Percentiles rank a stretch among this genome's conserved stretches.
Evolutionary conservation across 306 rosid genomes (phyloP).

Genomic region (Fagus crenata): DNA sequence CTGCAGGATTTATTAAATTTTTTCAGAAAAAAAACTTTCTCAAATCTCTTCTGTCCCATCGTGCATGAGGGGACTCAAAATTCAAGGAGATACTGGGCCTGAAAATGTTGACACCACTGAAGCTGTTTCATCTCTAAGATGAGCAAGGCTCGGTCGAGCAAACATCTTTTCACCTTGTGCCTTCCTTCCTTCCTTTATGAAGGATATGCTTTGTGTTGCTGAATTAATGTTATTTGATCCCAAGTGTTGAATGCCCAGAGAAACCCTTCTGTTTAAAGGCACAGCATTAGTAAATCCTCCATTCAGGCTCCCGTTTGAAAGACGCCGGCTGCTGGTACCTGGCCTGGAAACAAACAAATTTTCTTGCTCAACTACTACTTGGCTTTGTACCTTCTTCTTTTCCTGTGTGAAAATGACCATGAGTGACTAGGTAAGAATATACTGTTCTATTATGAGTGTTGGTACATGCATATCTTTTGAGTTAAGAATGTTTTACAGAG

Average conservation of each 20-base stretch:
- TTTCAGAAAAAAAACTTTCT: constrained; percentile 30
- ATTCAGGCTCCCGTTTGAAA: constrained; percentile 54
- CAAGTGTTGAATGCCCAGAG: constrained; percentile 56
- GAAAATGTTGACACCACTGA: constrained; percentile 58
- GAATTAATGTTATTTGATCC: constrained; percentile 63
- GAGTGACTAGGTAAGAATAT: constrained; percentile 25
- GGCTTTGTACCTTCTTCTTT: constrained; percentile 74
- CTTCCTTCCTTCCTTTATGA: constrained; percentile 54
- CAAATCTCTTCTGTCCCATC: constrained; percentile 3
- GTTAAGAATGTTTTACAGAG: constrained; percentile 2
- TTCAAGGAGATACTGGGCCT: constrained; percentile 65
- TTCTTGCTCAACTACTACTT: constrained; percentile 52
- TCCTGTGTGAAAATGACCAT: constrained; percentile 55
- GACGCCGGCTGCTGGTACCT: constrained; percentile 62
- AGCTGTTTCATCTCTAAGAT: constrained; percentile 60
- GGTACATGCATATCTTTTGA: background rate
- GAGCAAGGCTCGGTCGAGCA: constrained; percentile 42
- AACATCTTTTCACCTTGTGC: constrained; percentile 40
- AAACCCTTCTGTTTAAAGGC: constrained; percentile 58
- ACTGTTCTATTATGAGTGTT: background rate
- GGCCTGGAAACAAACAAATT: constrained; percentile 52
- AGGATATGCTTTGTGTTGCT: constrained; percentile 46
- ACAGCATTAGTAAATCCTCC: constrained; percentile 50
- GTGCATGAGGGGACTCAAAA: constrained; percentile 22
- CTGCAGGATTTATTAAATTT: constrained; percentile 23